A percentile compares a stretch with the other conserved stretches of the same genome.
Conservation (phyloP, 2,329 filamentous ascomycete genomes). For the Monilinia vaccinii-corymbosi region DNA sequence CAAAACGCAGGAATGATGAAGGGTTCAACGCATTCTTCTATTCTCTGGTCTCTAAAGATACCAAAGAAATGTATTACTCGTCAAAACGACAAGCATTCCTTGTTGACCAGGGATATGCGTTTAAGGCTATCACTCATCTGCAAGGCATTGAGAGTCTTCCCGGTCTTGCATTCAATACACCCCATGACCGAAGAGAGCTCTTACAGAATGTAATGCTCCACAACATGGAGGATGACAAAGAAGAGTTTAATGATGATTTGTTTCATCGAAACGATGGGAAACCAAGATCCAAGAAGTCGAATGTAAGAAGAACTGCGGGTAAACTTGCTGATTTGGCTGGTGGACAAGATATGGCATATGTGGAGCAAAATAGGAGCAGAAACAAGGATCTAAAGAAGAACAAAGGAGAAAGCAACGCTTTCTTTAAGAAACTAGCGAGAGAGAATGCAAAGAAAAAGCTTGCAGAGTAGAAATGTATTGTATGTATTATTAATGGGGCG, state of each 20-base stretch:
- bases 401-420: slow-evolving; percentile 44
- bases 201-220: slow-evolving; percentile 84
- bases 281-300: slow-evolving; percentile 38
- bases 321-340: slow-evolving; percentile 79
- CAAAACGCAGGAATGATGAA: slow-evolving; percentile 92
- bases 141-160: slow-evolving; percentile 82
- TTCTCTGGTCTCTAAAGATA: slow-evolving; percentile 93
- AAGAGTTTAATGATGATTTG: slow-evolving; percentile 43
- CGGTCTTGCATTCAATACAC: slow-evolving; percentile 69
- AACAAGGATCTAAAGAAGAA: slow-evolving; percentile 60
- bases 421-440: slow-evolving; percentile 58
- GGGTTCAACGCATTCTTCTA: slow-evolving; percentile 99
- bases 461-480: slow-evolving; percentile 23
- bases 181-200: slow-evolving; percentile 73
- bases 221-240: slow-evolving; percentile 45
- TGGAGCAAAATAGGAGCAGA: slow-evolving; percentile 68
- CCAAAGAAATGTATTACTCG: slow-evolving; percentile 95
- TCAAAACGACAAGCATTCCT: slow-evolving; percentile 95
- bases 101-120: slow-evolving; percentile 95
- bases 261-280: slow-evolving; percentile 40
- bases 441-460: slow-evolving; percentile 49
- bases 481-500: background rate
- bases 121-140: slow-evolving; percentile 96
- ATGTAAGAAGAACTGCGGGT: slow-evolving; percentile 70
- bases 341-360: slow-evolving; percentile 95